Evolutionary conservation across 148 eudicot genomes (phyloP).

Genomic region (Diospyros lotus): DNA sequence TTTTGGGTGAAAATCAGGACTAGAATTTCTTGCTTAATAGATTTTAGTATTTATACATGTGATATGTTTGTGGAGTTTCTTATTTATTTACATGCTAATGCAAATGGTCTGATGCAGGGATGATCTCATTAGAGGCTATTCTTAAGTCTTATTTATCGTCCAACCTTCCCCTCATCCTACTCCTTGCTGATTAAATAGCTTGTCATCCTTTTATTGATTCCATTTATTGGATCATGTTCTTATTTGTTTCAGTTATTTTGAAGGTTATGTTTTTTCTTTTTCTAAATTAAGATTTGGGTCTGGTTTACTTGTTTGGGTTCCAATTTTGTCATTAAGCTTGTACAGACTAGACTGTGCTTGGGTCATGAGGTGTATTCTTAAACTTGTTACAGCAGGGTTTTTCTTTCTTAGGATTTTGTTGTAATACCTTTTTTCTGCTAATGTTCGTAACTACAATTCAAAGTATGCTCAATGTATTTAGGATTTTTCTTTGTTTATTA

Average conservation of each 20-base stretch:
- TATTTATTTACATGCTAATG: not conserved
- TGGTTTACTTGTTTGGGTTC: not conserved
- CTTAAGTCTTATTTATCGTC: not conserved
- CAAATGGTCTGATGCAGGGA: not conserved
- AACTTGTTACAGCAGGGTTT: not conserved
- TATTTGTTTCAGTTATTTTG: no score
- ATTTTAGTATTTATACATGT: not conserved
- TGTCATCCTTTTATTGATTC: not conserved
- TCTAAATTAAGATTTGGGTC: not conserved
- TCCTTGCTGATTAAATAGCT: not conserved
- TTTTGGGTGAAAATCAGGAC: no score
- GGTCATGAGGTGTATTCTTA: not conserved
- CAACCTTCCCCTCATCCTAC: no score
- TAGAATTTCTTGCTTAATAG: not conserved
- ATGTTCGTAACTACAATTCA: not conserved
- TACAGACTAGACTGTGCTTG: not conserved
- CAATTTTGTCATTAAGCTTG: not conserved
- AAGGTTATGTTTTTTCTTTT: conserved; percentile 1
- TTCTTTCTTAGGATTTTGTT: not conserved
- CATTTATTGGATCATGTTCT: not conserved
- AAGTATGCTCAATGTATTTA: not conserved
- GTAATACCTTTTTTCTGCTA: not conserved
- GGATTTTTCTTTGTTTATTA: not conserved
- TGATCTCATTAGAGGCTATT: not conserved
- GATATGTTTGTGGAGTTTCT: not conserved